Evolutionary conservation across 257 asterid species (phyloP), one percentile per base, ranked within the genome.

Genomic region (Gentiana straminea): DNA sequence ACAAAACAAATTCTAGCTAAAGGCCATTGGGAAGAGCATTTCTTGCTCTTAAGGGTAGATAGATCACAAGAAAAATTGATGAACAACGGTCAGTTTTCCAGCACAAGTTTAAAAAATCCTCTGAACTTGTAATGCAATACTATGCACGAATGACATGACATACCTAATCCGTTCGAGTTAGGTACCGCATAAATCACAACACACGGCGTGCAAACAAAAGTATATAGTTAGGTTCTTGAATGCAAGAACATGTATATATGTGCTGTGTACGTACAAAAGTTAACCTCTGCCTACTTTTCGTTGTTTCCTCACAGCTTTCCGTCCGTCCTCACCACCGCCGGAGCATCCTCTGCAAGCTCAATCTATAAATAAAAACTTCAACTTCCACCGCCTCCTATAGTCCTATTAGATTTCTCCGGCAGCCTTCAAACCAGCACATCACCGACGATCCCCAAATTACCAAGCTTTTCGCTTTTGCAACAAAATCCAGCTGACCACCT

Each of bases 381-480:
- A 33, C 35, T 51, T 54, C 15, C 33, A 35, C 57, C 47, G 35
- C 33, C 44, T 49, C 64, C 39, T 58, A 15, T 15, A 15, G 24
- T 24, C 24, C 24, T 24, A 24, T 24, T 24, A 24, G 58, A 13
- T n/a, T 41, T 35, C 45, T 35, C 39, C 1, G 60, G 67, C 24
- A 37, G 53, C 41, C 49, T 35, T 41, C 48, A 51, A 54, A 52
- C 34, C 13, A 51, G 11, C 63, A 36, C 33, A 34, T 4, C 57
- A 56, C 56, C 57, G 54, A 43, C 35, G 48, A 12, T 57, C 24
- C 55, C 43, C 63, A 48, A 69, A 66, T 41, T 61, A 51, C 34
- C 56, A 67, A 66, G 67, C 67, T 70, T 67, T 59, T 64, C 53
- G 70, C 77, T 67, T 72, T 46, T 63, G 62, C 56, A 66, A 65